A percentile compares a stretch with the other conserved stretches of the same genome.
These are phyloP conservation scores for Pestalotiopsis sp. DNA, from an alignment of 2,329 filamentous ascomycete genomes.

Conservation along the genomic window DNA sequence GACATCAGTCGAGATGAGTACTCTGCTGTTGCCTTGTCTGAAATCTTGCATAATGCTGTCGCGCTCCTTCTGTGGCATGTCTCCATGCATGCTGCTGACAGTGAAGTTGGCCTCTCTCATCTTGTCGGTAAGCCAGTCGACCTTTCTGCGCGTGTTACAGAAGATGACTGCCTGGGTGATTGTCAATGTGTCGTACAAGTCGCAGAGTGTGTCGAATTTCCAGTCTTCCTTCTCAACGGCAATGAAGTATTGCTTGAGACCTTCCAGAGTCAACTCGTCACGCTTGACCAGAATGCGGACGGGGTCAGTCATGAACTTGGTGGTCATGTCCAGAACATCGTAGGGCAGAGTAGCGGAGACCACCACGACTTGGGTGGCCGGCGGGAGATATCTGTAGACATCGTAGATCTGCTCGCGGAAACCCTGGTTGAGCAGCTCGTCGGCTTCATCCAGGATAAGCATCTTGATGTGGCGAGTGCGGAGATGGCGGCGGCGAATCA, in stretches of 20 bases:
- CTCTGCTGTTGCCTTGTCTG: conserved; percentile 91
- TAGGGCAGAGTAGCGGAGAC: conserved; percentile 96
- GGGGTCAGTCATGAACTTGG: conserved; percentile 99
- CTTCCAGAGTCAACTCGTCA: conserved; percentile 96
- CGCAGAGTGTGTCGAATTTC: conserved; percentile 98
- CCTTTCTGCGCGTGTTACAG: conserved; percentile 98
- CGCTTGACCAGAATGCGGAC: conserved; percentile 97
- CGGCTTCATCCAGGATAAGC: conserved; percentile 64
- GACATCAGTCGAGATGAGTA: conserved; percentile 96
- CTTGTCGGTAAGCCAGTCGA: conserved; percentile 99
- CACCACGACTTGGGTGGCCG: conserved; percentile 96
- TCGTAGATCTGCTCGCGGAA: conserved; percentile 99
- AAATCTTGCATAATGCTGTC: conserved; percentile 99
- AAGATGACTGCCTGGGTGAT: conserved; percentile 99
- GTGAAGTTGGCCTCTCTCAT: conserved; percentile 99
- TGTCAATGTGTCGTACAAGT: conserved; percentile 97
- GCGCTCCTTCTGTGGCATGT: conserved; percentile 98
- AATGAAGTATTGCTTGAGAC: conserved; percentile 98
- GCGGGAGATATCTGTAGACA: conserved; percentile 94
- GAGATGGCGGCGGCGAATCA: conserved; percentile 61
- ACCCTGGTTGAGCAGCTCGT: conserved; percentile 80
- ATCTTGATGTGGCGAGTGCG: conserved; percentile 67
- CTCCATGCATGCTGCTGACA: conserved; percentile 97
- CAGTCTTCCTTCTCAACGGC: conserved; percentile 99
- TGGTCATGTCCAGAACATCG: conserved; percentile 98